Base-by-base conservation (phyloP, 208 protist species). In the Jaenimonas drosophilae region DNA sequence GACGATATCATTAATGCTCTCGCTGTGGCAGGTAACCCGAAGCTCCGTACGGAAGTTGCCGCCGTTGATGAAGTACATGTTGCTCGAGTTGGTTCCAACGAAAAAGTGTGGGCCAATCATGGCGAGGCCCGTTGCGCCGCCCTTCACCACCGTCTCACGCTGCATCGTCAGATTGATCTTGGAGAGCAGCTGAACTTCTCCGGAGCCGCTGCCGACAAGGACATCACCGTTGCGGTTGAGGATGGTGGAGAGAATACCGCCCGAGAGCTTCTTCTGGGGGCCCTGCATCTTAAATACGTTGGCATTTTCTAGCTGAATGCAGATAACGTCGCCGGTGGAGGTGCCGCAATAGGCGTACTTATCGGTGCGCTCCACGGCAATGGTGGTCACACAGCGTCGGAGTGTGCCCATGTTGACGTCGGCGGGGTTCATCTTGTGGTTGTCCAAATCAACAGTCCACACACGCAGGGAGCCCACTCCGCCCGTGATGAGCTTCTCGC, bases 21-120 rank as follows among this genome's bases (percentile, higher is more conserved):
- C 76, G 51, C 58, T 86, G 76, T 98, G 94, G 65, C 93, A 97
- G n/a, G 94, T 97, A 25, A 92, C 36, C 21, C 86, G 75, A n/a
- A 97, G 77, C 54, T 90, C 81, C 24, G 72, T 67, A 43, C 66
- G 70, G 55, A 96, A 92, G 53, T 89, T 93, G 27, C 65, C 70
- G 32, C 76, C 71, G 49, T 93, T 93, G 38, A 97, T 70, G 51
- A 88, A 82, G 70, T 96, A 97, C 65, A 96, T 72, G 60, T 95
- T 96, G 55, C 83, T 88, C 37, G 65, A 56, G 26, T 47, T 46
- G 0, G 94, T 97, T 23, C 91, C 94, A 21, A 90, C 75, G 59
- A 95, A 92, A 59, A 83, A 95, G 51, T 91, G 71, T 6, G 78
- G 68, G 14, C 76, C 79, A 9, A 87, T 47, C 26, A 77, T 21